phyloP scores from a whole-genome alignment of 192 early-diverging fungal species.

The Pilaira anomala region DNA sequence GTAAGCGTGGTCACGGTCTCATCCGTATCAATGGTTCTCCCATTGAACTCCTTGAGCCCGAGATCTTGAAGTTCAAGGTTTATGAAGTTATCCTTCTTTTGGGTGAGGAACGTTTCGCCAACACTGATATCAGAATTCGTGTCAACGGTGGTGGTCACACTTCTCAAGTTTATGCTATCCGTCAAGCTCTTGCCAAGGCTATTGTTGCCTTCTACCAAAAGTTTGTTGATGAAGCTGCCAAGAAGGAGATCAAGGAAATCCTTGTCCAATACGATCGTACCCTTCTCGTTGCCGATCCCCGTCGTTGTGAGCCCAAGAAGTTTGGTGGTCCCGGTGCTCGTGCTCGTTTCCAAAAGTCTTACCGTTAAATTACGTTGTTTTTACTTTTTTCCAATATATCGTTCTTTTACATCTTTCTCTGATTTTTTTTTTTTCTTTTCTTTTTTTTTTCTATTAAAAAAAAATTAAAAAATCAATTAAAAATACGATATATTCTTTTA shows the following conservation, averaged over 20 bases:
- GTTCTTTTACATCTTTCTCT: background rate
- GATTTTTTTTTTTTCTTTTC: background rate
- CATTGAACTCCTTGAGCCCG: slow-evolving; percentile 94
- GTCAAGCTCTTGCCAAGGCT: slow-evolving; percentile 98
- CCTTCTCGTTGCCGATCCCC: slow-evolving; percentile 97
- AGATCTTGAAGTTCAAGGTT: slow-evolving; percentile 96
- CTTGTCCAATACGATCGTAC: slow-evolving; percentile 91
- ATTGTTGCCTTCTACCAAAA: slow-evolving; percentile 99
- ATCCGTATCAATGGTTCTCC: slow-evolving; percentile 98
- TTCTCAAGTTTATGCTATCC: slow-evolving; percentile 97
- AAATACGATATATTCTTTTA: no score
- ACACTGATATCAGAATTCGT: slow-evolving; percentile 95
- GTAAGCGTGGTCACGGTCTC: slow-evolving; percentile 96
- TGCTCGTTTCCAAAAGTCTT: slow-evolving; percentile 90
- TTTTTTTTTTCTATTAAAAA: background rate
- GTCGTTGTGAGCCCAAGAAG: slow-evolving; percentile 99
- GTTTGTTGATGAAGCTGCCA: slow-evolving; percentile 98
- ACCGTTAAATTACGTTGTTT: slow-evolving; percentile 65
- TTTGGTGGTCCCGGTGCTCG: slow-evolving; percentile 99
- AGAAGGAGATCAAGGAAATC: slow-evolving; percentile 98
- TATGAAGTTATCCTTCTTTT: slow-evolving; percentile 97
- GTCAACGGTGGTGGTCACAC: slow-evolving; percentile 95
- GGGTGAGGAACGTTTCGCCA: slow-evolving; percentile 94
- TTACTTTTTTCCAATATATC: slow-evolving; percentile 5
- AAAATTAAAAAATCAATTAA: no score